A percentile compares a stretch with the other conserved stretches of the same genome.
phyloP scores from a whole-genome alignment of 768 basidiomycete species.

The Fibroporia radiculosa region DNA sequence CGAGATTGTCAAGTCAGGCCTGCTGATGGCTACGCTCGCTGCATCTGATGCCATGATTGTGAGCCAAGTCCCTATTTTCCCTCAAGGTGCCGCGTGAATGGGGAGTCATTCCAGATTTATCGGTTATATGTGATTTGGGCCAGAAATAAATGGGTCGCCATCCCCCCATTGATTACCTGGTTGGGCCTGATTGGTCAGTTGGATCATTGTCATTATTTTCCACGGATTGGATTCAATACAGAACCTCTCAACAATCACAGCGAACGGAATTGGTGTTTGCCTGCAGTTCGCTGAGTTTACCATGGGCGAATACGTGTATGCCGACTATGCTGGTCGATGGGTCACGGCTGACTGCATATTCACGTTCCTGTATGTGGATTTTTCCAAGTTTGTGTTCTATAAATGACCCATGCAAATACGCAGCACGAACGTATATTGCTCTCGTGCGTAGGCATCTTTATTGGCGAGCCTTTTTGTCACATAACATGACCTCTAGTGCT shows the following conservation, averaged over 20 bases:
- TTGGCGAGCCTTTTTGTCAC: neutral
- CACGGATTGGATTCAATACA: neutral
- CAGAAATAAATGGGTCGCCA: neutral
- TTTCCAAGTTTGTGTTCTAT: neutral
- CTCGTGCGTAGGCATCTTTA: neutral
- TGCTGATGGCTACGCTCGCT: neutral
- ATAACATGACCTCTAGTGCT: neutral
- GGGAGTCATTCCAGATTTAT: neutral
- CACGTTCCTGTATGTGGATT: neutral
- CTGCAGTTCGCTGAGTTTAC: neutral
- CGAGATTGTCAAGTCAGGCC: conserved; percentile 1
- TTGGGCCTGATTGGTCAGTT: neutral
- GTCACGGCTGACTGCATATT: neutral
- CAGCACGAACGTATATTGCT: conserved; percentile 2
- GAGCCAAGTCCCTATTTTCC: neutral
- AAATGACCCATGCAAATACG: neutral
- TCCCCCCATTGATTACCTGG: neutral
- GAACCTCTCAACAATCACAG: neutral
- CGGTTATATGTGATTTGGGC: conserved; percentile 3
- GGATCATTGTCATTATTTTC: neutral
- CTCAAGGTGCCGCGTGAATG: neutral
- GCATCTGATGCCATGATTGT: conserved; percentile 4
- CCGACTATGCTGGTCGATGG: neutral
- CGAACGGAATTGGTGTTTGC: neutral
- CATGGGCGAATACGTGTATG: neutral